phyloP scores from a whole-genome alignment of 805 yeast species.

The Candida nemodendra region DNA sequence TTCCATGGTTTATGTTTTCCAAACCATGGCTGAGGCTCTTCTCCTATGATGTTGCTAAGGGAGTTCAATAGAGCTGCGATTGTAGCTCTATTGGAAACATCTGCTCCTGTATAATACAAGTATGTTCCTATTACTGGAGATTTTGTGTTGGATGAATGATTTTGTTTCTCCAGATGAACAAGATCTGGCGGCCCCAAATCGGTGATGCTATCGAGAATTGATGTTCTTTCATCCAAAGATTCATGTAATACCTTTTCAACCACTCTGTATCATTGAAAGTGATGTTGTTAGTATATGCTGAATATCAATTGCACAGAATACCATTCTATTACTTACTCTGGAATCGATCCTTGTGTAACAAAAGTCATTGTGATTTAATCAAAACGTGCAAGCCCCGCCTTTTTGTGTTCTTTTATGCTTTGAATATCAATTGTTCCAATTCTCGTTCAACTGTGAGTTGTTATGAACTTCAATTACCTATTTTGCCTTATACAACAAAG shows the following conservation, averaged over 20 bases:
- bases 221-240: conserved; percentile 63
- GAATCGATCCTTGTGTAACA: conserved; percentile 60
- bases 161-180: conserved; percentile 46
- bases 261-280: no score
- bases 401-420: no score
- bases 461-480: no score
- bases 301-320: no score
- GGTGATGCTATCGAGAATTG: conserved; percentile 53
- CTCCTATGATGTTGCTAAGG: conserved; percentile 60
- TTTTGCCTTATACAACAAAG: no score
- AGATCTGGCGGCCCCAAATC: conserved; percentile 76
- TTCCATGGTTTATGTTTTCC: conserved; percentile 70
- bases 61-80: conserved; percentile 74
- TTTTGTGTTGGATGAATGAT: conserved; percentile 27
- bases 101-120: conserved; percentile 72
- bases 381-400: no score
- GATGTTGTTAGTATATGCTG: conserved; percentile 18
- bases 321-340: conserved; percentile 46
- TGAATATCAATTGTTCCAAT: no score
- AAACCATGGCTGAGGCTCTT: conserved; percentile 73
- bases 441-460: no score
- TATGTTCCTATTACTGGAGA: conserved; percentile 65
- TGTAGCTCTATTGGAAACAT: conserved; percentile 72
- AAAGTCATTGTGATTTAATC: conserved; percentile 28
- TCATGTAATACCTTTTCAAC: conserved; percentile 48